These are phyloP conservation scores for Xylaria venustula DNA, from an alignment of 495 filamentous ascomycete genomes.

Conservation along the genomic window DNA sequence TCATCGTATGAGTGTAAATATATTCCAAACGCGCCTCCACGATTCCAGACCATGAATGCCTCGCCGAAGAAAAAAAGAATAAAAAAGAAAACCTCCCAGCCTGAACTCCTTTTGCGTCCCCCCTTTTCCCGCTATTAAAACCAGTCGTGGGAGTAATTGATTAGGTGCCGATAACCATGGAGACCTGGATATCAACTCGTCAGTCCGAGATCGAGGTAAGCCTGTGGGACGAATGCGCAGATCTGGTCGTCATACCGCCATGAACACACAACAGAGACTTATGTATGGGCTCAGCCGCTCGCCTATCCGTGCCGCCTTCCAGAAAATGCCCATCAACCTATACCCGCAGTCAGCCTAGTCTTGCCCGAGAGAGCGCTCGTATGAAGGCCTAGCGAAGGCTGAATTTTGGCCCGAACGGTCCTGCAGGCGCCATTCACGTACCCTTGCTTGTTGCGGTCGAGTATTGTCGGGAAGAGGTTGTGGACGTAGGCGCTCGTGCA, in stretches of 20 bases:
- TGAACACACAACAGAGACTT: constrained; percentile 87
- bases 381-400: not conserved
- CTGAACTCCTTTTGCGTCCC: constrained; percentile 5
- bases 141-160: not conserved
- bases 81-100: not conserved
- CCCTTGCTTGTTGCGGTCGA: constrained; percentile 92
- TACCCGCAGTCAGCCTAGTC: not conserved
- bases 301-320: constrained; percentile 93
- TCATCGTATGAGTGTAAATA: not conserved
- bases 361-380: not conserved
- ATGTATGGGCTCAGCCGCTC: constrained; percentile 95
- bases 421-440: constrained; percentile 36
- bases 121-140: not conserved
- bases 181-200: constrained; percentile 17
- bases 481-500: constrained; percentile 94
- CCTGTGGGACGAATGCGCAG: not conserved
- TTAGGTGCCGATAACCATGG: constrained; percentile 23
- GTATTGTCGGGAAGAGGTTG: constrained; percentile 82
- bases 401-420: not conserved
- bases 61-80: no score
- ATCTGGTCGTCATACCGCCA: constrained; percentile 70
- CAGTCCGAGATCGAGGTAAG: not conserved
- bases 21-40: not conserved
- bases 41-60: not conserved
- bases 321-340: constrained; percentile 86